Evolutionary conservation across 2,329 filamentous ascomycete genomes (phyloP).

Genomic region (Pleurostoma richardsiae): DNA sequence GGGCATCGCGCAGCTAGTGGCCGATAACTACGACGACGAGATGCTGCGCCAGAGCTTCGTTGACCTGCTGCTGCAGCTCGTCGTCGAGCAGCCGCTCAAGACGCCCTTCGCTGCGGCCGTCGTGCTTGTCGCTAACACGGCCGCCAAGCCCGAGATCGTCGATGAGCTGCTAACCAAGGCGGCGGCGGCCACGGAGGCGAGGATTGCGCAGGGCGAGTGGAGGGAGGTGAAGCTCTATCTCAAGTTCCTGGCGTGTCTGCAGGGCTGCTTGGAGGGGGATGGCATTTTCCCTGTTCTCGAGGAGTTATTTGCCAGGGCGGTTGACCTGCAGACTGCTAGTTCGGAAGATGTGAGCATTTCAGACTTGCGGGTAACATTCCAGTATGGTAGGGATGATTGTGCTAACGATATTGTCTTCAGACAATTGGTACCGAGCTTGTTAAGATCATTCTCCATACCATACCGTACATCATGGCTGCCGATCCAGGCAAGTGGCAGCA

Average conservation of each 20-base stretch:
- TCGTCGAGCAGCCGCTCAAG: constrained; percentile 91
- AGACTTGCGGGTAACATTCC: neutral
- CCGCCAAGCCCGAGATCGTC: constrained; percentile 63
- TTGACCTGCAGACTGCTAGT: constrained; percentile 86
- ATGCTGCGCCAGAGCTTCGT: constrained; percentile 70
- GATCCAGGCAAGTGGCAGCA: constrained; percentile 65
- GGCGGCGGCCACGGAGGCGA: constrained; percentile 57
- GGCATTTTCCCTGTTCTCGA: constrained; percentile 82
- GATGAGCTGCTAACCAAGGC: constrained; percentile 64
- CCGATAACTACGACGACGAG: constrained; percentile 81
- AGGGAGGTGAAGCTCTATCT: constrained; percentile 85
- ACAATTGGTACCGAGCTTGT: constrained; percentile 79
- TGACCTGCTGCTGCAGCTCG: constrained; percentile 68
- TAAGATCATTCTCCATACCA: constrained; percentile 91
- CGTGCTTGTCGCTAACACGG: constrained; percentile 71
- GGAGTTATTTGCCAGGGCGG: constrained; percentile 87
- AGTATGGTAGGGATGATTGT: neutral
- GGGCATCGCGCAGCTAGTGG: constrained; percentile 68
- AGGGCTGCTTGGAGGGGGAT: constrained; percentile 73
- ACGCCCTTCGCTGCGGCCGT: constrained; percentile 91
- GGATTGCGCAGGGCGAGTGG: constrained; percentile 73
- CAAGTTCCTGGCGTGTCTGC: constrained; percentile 83
- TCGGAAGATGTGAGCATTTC: constrained; percentile 76
- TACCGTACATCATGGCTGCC: constrained; percentile 82
- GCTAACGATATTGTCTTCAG: constrained; percentile 24